Base-by-base conservation (phyloP, 106 monocot genomes). In the Dendrobium huoshanense region DNA sequence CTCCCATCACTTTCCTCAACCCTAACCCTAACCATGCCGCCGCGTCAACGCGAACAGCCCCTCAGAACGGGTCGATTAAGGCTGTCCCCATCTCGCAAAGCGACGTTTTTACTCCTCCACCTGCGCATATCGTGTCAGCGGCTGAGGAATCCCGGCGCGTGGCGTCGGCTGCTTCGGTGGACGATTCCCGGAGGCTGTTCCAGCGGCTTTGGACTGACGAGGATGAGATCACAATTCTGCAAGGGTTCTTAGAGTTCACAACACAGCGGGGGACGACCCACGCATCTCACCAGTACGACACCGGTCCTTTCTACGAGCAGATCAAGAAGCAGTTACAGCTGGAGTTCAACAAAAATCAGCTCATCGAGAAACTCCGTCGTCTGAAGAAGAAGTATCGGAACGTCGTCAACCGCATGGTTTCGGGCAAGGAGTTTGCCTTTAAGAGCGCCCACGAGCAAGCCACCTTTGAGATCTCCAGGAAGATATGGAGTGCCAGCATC, bases 351-450 rank as follows among this genome's bases (percentile, higher is more conserved):
- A 95, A 95, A 88, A 99, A 91, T 77, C 99, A 99, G 85, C 88
- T 99, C 37, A 89, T 95, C 67, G 95, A 99, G 93, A 99, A 99
- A 85, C 88, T 99, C 45, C 85, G 99, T 20, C 85, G 99, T 25
- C 83, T 99, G 56, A 99, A 99, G 90, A 94, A 94, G 88, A 99
- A 99, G 88, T 99, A 99, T 81, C 84, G 95, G 43, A 91, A 92
- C 72, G 88, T 90, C 56, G 85, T 89, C 76, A 77, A 25, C 65
- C 83, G 91, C 49, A 93, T 92, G 85, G 83, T 70, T 73, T 78
- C 79, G 9, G 94, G 91, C 7, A 88, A 83, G 1, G 86, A 88
- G 17, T 89, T 90, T 77, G 67, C 77, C 47, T 95, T 95, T 77
- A 95, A 86, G 85, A 88, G 81, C 42, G 81, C 91, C 51, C 99